Base-by-base conservation (phyloP, 2,329 filamentous ascomycete species). In the Clathrospora elynae region DNA sequence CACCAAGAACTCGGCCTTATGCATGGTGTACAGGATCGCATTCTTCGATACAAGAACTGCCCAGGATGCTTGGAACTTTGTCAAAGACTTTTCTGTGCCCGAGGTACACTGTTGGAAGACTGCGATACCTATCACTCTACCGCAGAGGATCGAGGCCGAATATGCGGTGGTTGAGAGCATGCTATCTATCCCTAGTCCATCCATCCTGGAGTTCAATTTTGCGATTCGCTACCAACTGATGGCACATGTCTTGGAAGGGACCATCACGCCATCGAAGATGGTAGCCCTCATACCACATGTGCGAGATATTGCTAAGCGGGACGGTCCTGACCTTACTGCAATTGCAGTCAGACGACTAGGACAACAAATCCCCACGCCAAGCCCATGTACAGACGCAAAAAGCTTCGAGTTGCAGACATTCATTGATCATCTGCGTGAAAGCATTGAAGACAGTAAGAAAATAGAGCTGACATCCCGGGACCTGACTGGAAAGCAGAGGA, bases 281-380 rank as follows among this genome's bases (percentile, higher is more conserved):
- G 23, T 22, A 1, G 14, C 42, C 8, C 11, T 65, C 5, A 28
- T 65, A 12, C 51, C 44, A 59, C 59, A 8, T 53, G 64, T 41
- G 35, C 55, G 10, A 51, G 49, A 5, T 43, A 56, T 26, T 56
- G 68, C 56, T 55, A 72, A 16, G 59, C 66, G 45, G 67, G 68
- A 11, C 69, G 73, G 14, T 57, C 66, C 35, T 67, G 78, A 1
- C 84, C 88, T 61, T 77, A 79, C 20, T 81, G 81, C 79, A 84
- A 1, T 82, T 89, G 1, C 77, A 80, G 6, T 90, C 88, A 57
- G 77, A 75, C 35, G 86, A 88, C 37, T 88, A 88, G 63, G 79
- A 84, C 59, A 83, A 80, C 55, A 60, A 22, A 42, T 64, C 12
- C 51, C 53, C 2, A 61, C 49, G 6, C 59, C 57, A 6, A 44